phyloP scores from a whole-genome alignment of 306 rosid genomes.

The Prunus kanzakura region DNA sequence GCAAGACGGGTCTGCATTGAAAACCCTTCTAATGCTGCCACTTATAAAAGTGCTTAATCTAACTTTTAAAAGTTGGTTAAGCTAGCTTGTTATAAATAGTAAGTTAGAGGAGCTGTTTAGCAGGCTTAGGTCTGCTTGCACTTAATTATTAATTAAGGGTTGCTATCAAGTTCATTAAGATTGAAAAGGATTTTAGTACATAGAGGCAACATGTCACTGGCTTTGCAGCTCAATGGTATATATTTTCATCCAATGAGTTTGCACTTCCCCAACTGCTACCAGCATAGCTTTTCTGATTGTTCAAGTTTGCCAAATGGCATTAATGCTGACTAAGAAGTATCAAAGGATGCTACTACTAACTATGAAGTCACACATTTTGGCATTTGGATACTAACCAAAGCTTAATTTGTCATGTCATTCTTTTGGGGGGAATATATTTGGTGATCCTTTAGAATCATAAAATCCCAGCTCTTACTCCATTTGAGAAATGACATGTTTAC shows the following conservation, averaged over 20 bases:
- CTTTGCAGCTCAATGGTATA: not conserved
- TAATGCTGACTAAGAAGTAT: not conserved
- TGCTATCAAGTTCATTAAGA: not conserved
- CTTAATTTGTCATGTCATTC: too few relatives aligned
- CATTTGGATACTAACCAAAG: too few relatives aligned
- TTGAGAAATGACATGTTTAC: too few relatives aligned
- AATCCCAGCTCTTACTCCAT: too few relatives aligned
- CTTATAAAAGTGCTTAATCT: not conserved
- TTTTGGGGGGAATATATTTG: too few relatives aligned
- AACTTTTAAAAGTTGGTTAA: too few relatives aligned
- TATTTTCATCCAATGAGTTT: not conserved
- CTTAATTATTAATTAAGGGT: not conserved
- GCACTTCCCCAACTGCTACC: not conserved
- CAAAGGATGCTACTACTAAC: too few relatives aligned
- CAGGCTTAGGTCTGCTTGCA: not conserved
- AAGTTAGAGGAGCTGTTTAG: not conserved
- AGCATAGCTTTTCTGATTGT: not conserved
- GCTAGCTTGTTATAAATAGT: conserved; percentile 2
- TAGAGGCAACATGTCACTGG: not conserved
- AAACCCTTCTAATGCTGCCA: not conserved
- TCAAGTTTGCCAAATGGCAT: not conserved
- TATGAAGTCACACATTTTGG: too few relatives aligned
- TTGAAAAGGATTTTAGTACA: not conserved
- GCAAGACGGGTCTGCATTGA: conserved; percentile 13
- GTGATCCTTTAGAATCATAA: too few relatives aligned